Evolutionary conservation across 805 yeast genomes (phyloP), one percentile per base, ranked within the genome.

Genomic region (Sugiyamaella mastotermitis): DNA sequence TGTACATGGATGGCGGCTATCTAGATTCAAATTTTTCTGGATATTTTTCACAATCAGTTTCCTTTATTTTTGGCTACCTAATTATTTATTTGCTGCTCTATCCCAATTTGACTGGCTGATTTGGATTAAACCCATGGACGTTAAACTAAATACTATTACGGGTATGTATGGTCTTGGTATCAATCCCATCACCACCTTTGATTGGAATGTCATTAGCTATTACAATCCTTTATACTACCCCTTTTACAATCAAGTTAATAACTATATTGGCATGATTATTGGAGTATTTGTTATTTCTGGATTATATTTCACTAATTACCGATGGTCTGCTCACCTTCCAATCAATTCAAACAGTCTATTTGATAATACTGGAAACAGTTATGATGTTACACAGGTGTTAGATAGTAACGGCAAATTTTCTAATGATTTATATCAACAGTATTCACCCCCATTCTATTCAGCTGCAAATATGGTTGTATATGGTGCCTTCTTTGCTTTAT

Each of bases 401-500:
- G 64, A 70, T 50, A 57, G 61, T 35, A 58, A 56, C 8, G 78
- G 55, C 56, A 69, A 49, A 2, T 65, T 79, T 44, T 65, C 71
- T 49, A 58, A 62, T 36, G 58, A 55, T 6, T 71, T 62, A 5
- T 80, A 79, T 56, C 60, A 72, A 51, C 54, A 59, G 7, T 80
- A 80, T 59, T 79, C 85, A 0, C 82, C 84, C 4, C 86, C 86
- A 7, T 80, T 71, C 55, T 78, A 76, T 52, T 54, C 76, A 14
- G 84, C 85, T 6, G 83, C 57, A 2, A 31, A 42, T 18, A 26
- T 47, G 5, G 42, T 47, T 3, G 53, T 66, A 13, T 76, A 74
- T 51, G 82, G 83, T 17, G 71, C 79, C 0, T 68, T 63, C 50
- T 76, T 76, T 55, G 71, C 71, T 20, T 55, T 73, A 31, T 76